These are phyloP conservation scores for Aspergillus niger DNA, from an alignment of 2,329 filamentous ascomycete genomes.

Conservation along the genomic window DNA sequence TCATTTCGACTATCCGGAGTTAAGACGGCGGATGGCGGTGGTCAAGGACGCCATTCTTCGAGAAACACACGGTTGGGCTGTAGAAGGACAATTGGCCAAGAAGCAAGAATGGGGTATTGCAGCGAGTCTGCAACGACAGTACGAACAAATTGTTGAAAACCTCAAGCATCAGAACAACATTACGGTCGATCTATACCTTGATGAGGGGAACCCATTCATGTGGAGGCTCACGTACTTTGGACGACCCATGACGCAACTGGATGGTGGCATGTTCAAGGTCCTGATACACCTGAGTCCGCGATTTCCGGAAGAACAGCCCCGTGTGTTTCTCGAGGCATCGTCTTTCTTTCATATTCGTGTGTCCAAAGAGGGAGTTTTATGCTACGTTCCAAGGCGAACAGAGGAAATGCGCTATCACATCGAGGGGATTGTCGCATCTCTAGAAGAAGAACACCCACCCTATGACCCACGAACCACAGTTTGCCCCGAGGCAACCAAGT, in stretches of 20 bases:
- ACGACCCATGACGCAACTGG: constrained; percentile 86
- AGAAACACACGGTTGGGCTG: constrained; percentile 72
- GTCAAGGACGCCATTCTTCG: constrained; percentile 71
- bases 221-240: constrained; percentile 91
- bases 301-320: constrained; percentile 86
- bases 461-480: constrained; percentile 90
- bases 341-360: constrained; percentile 87
- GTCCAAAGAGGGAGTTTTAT: constrained; percentile 75
- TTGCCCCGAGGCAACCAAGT: constrained; percentile 78
- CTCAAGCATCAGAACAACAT: constrained; percentile 70
- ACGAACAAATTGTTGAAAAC: constrained; percentile 74
- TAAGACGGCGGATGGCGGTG: constrained; percentile 67
- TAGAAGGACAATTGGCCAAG: constrained; percentile 65
- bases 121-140: constrained; percentile 80
- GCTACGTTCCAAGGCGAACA: constrained; percentile 70
- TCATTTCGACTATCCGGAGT: constrained; percentile 74
- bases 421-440: constrained; percentile 73
- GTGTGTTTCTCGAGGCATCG: constrained; percentile 75
- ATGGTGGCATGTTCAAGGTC: constrained; percentile 85
- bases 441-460: constrained; percentile 85
- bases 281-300: constrained; percentile 76
- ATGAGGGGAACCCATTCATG: constrained; percentile 81
- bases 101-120: constrained; percentile 72
- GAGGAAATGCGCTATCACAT: constrained; percentile 84
- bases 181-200: constrained; percentile 74